A percentile compares a stretch with the other conserved stretches of the same genome.
Evolutionary conservation across 108 stramenopile species (phyloP).

Genomic region (Cyclotella choctawhatcheeana): DNA sequence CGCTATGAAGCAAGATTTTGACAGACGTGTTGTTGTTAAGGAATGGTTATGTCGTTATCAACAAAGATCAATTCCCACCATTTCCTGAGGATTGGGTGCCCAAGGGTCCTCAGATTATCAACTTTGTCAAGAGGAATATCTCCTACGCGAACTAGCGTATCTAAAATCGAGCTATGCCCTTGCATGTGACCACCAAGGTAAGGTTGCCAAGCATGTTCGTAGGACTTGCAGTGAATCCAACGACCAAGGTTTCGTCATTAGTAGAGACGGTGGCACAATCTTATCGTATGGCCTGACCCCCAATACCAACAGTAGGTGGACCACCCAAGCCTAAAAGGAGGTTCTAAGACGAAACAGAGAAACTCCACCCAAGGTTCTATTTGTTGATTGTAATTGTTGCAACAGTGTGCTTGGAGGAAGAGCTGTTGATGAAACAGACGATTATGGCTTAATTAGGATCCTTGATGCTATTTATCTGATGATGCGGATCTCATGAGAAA

Average conservation of each 20-base stretch:
- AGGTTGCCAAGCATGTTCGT: not conserved
- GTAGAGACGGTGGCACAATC: not conserved
- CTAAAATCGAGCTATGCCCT: not conserved
- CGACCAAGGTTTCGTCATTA: not conserved
- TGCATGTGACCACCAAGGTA: not conserved
- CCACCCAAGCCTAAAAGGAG: not conserved
- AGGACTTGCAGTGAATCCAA: not conserved
- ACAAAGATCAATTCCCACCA: too few relatives aligned
- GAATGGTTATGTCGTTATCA: too few relatives aligned
- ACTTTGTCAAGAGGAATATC: not conserved
- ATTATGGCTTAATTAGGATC: too few relatives aligned
- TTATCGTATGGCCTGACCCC: not conserved
- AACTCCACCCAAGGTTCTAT: not conserved
- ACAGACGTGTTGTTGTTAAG: too few relatives aligned
- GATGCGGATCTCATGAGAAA: too few relatives aligned
- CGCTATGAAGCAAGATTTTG: too few relatives aligned
- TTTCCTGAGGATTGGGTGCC: not conserved
- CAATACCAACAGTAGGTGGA: not conserved
- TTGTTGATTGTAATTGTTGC: not conserved
- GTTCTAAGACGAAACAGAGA: not conserved
- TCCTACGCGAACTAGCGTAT: too few relatives aligned
- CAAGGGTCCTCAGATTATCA: not conserved
- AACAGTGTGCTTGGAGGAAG: not conserved
- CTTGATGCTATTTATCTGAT: too few relatives aligned
- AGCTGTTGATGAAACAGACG: not conserved